phyloP scores from a whole-genome alignment of 1,284 basidiomycete species.

The Volvariella volvacea region DNA sequence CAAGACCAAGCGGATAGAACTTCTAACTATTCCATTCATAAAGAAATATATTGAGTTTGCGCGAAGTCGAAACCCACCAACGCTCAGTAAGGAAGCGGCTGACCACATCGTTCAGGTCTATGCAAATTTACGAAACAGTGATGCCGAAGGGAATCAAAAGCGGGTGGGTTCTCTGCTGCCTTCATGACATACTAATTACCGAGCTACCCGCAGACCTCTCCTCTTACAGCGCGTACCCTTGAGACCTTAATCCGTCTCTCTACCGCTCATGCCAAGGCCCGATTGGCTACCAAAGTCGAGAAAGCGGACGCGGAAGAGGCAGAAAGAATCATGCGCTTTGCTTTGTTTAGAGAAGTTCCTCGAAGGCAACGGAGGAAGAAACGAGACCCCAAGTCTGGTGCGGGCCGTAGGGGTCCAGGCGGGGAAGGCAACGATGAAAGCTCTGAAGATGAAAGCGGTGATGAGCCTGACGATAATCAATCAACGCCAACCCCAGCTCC shows the following conservation, averaged over 20 bases:
- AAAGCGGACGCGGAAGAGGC: slow-evolving; percentile 86
- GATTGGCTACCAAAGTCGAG: slow-evolving; percentile 82
- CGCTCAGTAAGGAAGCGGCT: slow-evolving; percentile 87
- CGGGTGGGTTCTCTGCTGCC: slow-evolving; percentile 48
- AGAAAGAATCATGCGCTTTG: slow-evolving; percentile 94
- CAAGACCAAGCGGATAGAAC: slow-evolving; percentile 65
- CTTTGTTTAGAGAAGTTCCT: slow-evolving; percentile 96
- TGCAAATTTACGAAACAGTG: slow-evolving; percentile 88
- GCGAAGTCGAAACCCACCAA: slow-evolving; percentile 82
- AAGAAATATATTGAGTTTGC: slow-evolving; percentile 99
- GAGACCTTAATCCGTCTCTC: slow-evolving; percentile 98
- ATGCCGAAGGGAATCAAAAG: slow-evolving; percentile 86
- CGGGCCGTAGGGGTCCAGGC: slow-evolving; percentile 40
- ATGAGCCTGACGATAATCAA: slow-evolving; percentile 35
- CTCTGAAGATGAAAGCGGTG: slow-evolving; percentile 44
- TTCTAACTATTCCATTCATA: slow-evolving; percentile 90
- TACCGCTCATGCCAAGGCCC: slow-evolving; percentile 96
- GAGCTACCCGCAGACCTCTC: slow-evolving; percentile 71
- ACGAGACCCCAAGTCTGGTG: slow-evolving; percentile 70
- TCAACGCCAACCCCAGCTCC: slow-evolving; percentile 16
- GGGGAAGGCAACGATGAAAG: slow-evolving; percentile 42
- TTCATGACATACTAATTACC: slow-evolving; percentile 5
- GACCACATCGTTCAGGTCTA: slow-evolving; percentile 95
- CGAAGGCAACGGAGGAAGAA: slow-evolving; percentile 74
- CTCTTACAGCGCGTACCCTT: slow-evolving; percentile 95